Evolutionary conservation across 805 yeast genomes (phyloP).

Genomic region (Yamadazyma laniorum): DNA sequence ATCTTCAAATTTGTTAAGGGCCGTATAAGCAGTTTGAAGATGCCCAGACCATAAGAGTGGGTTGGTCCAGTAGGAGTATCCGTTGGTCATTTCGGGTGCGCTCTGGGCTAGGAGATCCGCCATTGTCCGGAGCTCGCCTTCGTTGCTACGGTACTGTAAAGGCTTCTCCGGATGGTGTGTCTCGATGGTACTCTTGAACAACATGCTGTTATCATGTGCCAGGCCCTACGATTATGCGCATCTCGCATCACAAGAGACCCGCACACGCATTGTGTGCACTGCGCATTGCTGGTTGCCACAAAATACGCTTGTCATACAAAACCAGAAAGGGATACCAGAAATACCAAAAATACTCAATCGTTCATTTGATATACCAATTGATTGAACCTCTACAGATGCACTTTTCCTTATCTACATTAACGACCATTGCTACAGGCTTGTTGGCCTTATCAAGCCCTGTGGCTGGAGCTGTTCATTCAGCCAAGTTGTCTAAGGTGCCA

Average conservation of each 20-base stretch:
- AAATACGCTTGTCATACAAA: background rate
- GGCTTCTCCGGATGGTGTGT: slow-evolving; percentile 25
- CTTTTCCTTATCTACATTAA: slow-evolving; percentile 29
- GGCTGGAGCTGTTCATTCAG: slow-evolving; percentile 49
- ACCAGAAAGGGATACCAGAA: background rate
- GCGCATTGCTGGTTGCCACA: slow-evolving; percentile 7
- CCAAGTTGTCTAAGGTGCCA: slow-evolving; percentile 59
- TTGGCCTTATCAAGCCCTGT: slow-evolving; percentile 32
- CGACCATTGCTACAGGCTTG: slow-evolving; percentile 42
- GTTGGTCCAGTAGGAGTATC: slow-evolving; percentile 40
- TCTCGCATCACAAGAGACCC: too few species aligned
- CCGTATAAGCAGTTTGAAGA: slow-evolving; percentile 49
- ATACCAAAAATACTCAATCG: too few species aligned
- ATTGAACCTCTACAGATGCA: too few species aligned
- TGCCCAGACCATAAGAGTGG: slow-evolving; percentile 50
- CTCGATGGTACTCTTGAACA: slow-evolving; percentile 24
- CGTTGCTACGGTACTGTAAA: slow-evolving; percentile 12
- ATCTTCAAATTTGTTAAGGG: slow-evolving; percentile 41
- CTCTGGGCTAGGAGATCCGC: slow-evolving; percentile 34
- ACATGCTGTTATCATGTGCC: slow-evolving; percentile 1
- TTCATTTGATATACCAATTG: too few species aligned
- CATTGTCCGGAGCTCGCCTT: slow-evolving; percentile 6
- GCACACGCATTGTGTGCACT: too few species aligned
- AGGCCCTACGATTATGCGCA: too few species aligned
- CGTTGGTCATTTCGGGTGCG: slow-evolving; percentile 41